Conservation (phyloP, 768 basidiomycete genomes). For the Russula brevipes region DNA sequence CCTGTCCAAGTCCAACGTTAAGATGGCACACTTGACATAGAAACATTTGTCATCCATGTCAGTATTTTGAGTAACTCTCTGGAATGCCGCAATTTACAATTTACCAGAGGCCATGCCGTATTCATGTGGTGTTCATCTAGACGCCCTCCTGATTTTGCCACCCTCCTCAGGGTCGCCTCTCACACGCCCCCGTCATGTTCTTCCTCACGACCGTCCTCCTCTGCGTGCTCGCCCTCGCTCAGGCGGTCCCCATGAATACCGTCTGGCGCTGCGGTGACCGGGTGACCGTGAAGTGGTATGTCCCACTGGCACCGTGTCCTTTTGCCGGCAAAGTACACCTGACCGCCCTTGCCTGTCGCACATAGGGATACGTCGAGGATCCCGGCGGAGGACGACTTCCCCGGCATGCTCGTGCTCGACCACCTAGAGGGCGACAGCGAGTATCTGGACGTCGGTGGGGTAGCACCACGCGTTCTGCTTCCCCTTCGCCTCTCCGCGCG, state of each 20-base stretch:
- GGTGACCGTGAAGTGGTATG: constrained; percentile 42
- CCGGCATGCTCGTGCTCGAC: constrained; percentile 27
- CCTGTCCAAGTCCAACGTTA: too few relatives aligned
- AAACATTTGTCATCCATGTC: too few relatives aligned
- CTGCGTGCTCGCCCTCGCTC: neutral
- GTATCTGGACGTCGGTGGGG: constrained; percentile 47
- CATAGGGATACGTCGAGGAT: constrained; percentile 31
- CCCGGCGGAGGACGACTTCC: constrained; percentile 37
- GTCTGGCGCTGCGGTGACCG: constrained; percentile 36
- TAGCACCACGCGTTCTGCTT: neutral
- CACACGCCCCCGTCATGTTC: constrained; percentile 3
- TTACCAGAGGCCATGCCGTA: too few relatives aligned
- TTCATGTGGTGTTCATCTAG: too few relatives aligned
- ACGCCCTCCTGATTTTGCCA: neutral
- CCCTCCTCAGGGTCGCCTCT: neutral
- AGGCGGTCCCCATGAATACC: neutral
- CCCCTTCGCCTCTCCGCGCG: neutral
- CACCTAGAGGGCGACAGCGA: constrained; percentile 26
- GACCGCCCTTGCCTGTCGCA: neutral
- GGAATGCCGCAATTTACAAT: too few relatives aligned
- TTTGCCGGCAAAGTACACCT: neutral
- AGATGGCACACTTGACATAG: too few relatives aligned
- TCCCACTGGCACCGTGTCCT: neutral
- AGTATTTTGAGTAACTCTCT: too few relatives aligned
- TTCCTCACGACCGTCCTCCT: constrained; percentile 1